phyloP scores from a whole-genome alignment of 179 eudicot species.

The Silene vulgaris region DNA sequence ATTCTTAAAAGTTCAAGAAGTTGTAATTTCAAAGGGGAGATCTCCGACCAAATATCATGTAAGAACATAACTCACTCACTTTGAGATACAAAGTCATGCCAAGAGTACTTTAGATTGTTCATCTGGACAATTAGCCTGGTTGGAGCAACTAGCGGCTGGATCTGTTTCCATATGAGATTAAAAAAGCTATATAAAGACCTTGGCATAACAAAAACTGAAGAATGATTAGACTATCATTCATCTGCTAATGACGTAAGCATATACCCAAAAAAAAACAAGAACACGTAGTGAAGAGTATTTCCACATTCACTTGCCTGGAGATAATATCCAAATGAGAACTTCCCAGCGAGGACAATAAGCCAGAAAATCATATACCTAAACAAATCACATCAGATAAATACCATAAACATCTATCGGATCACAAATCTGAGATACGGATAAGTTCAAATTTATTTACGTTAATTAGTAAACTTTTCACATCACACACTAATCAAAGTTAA shows the following conservation, averaged over 20 bases:
- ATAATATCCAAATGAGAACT: conserved; percentile 79
- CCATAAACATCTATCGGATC: conserved; percentile 5
- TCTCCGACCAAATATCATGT: not conserved
- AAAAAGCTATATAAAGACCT: not conserved
- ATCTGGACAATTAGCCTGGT: conserved; percentile 50
- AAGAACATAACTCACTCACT: conserved; percentile 43
- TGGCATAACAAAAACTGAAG: not conserved
- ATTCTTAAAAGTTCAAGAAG: not conserved
- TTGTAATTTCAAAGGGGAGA: not conserved
- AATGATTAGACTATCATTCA: not conserved
- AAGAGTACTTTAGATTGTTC: conserved; percentile 53
- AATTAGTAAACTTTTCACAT: not conserved
- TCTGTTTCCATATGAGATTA: conserved; percentile 35
- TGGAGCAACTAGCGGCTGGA: conserved; percentile 73
- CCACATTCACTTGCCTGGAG: conserved; percentile 59
- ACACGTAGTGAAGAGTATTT: not conserved
- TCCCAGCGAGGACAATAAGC: conserved; percentile 74
- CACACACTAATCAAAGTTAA: not conserved
- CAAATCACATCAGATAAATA: conserved; percentile 10
- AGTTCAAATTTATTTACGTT: not conserved
- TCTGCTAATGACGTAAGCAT: conserved; percentile 6
- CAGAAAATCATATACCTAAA: conserved; percentile 84
- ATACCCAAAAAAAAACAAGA: not conserved
- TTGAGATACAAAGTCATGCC: conserved; percentile 93
- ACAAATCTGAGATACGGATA: not conserved